Evolutionary conservation across 164 flowering plant genomes (phyloP), one percentile per base, ranked within the genome.

Genomic region (Platanus orientalis): DNA sequence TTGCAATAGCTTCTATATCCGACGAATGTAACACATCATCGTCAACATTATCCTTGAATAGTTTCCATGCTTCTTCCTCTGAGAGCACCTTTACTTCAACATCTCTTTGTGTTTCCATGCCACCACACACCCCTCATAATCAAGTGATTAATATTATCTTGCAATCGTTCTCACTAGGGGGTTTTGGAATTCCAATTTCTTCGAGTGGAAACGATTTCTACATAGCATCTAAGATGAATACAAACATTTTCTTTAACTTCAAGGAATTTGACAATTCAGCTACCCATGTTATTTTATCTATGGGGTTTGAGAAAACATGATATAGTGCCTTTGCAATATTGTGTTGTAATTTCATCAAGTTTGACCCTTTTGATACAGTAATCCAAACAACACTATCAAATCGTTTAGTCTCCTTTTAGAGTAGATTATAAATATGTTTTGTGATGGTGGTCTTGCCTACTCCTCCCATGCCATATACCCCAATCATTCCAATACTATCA

Each of bases 181-280:
- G 25, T 4, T 39, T 32, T 1, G 59, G 59, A 32, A 56, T 56
- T 3, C 59, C 59, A 20, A 56, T 32, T 1, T 30, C 42, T 56
- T 56, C 59, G 1, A 56, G 24, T 19, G 59, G 16, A 32, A 56
- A 56, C 32, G 34, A 9, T 30, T n/a, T 1, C 59, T 44, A 56
- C 36, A 56, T 28, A 32, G 30, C 39, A 56, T 56, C 59, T 30
- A 56, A 17, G 39, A 56, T 56, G 11, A 56, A 23, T 24, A 56
- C 42, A 7, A 56, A n/a, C 40, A 4, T 19, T 25, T 12, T 34
- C 12, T 23, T 30, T 11, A 0, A 14, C 19, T 5, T 13, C 10
- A 56, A 56, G 24, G 59, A 11, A 3, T 34, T 16, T 0, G 19
- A 20, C 5, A 56, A 11, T 34, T 28, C 32, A 6, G 59, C 24